These are phyloP conservation scores for Leersia perrieri DNA, from an alignment of 176 grass and related monocot species.

Conservation along the genomic window DNA sequence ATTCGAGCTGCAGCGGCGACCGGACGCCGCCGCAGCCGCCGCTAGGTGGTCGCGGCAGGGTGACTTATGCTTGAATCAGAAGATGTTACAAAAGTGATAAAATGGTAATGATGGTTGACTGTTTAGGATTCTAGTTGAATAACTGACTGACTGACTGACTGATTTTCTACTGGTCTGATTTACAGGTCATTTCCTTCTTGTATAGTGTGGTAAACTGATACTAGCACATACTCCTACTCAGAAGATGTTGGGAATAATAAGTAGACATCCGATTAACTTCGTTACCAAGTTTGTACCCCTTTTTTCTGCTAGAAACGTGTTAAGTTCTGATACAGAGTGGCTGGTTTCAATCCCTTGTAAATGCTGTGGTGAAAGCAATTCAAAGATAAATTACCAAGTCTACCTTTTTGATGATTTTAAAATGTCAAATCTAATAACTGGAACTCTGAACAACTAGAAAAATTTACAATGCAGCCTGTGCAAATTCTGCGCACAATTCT, in stretches of 20 bases:
- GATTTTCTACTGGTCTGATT: background rate
- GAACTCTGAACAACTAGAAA: too few species aligned
- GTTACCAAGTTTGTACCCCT: background rate
- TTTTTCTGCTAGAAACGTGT: background rate
- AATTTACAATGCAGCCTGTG: too few species aligned
- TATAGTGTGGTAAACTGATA: background rate
- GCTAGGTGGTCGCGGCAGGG: constrained; percentile 14
- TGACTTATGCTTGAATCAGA: constrained; percentile 30
- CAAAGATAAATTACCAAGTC: too few species aligned
- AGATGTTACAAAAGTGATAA: background rate
- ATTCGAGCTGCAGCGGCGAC: constrained; percentile 55
- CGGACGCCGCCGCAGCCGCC: constrained; percentile 19
- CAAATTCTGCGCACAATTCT: too few species aligned
- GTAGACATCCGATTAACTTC: background rate
- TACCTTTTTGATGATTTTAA: background rate
- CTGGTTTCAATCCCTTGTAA: background rate
- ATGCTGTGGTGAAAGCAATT: background rate
- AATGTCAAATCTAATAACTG: background rate
- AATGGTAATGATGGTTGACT: too few species aligned
- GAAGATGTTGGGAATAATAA: background rate
- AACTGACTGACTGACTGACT: too few species aligned
- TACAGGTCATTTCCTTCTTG: background rate
- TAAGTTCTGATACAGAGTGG: background rate
- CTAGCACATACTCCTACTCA: background rate
- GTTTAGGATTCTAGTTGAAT: background rate